Base-by-base conservation (phyloP, 73 alveolate genomes). In the Vitrella brassicaformis region DNA sequence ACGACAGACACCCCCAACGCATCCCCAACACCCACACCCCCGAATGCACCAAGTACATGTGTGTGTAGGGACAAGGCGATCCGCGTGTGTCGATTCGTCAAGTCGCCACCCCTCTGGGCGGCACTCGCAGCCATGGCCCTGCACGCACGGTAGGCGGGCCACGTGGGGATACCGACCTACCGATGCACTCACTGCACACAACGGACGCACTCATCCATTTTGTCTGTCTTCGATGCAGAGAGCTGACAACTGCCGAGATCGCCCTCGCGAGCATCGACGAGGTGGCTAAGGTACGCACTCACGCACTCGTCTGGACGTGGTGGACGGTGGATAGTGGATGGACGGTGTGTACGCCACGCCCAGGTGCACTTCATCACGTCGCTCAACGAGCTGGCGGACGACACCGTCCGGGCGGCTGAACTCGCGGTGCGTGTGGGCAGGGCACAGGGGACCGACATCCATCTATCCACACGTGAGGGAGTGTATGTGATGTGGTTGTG, bases 181-280 rank as follows among this genome's bases (percentile, higher is more conserved):
- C 14, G 22, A 39, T 14, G 14, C 22, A 7, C 22, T 39, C 22
- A 39, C 64, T 39, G 64, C 14, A 14, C 14, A 14, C 64, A 14
- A 14, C 14, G 64, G 7, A 9, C 14, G 14, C 64, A 14, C 64
- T 9, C 64, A 14, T 10, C 68, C 1, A 14, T 25, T 56, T 19
- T 10, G 29, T 19, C 27, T 56, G 68, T 25, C 29, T 9, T 39
- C 22, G 14, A 39, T 84, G 90, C 78, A 81, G 97, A 81, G 99
- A 94, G 85, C 89, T 90, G 29, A 91, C 90, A 78, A 90, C 96
- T 25, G 98, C 95, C 30, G 96, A 90, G 79, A 86, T 94, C 72
- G 98, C 99, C 22, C 89, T 96, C 27, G 99, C 99, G 4, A 97
- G 99, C n/a, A 94, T 96, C 67, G 99, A 96, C 64, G 99, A 96